These are phyloP conservation scores for Fusarium siculi DNA, from an alignment of 2,329 filamentous ascomycete species.

Conservation along the genomic window DNA sequence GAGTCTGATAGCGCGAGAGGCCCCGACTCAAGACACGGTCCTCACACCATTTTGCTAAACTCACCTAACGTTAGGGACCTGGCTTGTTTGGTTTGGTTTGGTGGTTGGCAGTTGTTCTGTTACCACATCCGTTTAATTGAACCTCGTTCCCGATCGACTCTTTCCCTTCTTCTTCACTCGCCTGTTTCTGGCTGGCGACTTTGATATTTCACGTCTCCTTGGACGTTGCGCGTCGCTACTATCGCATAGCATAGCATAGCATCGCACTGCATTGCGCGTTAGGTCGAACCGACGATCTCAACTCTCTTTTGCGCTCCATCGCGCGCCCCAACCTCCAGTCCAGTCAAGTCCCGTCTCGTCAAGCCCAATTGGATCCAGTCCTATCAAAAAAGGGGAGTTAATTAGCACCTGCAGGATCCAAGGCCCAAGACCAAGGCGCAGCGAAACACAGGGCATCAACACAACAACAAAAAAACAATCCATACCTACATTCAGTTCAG, in stretches of 20 bases:
- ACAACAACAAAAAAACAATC: conserved; percentile 36
- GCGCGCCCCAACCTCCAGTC: conserved; percentile 28
- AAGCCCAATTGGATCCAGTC: conserved; percentile 17
- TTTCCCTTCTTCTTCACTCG: conserved; percentile 26
- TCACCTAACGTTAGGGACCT: conserved; percentile 2
- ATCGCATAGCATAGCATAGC: conserved; percentile 14
- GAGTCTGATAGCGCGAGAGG: conserved; percentile 34
- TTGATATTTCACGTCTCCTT: conserved; percentile 11
- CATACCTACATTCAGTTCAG: conserved; percentile 21
- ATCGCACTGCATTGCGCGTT: conserved; percentile 17
- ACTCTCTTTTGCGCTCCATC: conserved; percentile 12
- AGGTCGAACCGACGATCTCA: conserved; percentile 13
- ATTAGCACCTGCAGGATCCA: conserved; percentile 41
- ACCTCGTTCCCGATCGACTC: conserved; percentile 16
- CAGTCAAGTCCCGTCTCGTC: conserved; percentile 15
- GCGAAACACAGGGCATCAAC: conserved; percentile 8
- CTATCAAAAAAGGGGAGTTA: conserved; percentile 37
- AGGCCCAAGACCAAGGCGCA: conserved; percentile 22
- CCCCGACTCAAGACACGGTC: conserved; percentile 42
- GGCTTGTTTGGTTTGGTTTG: conserved; percentile 2
- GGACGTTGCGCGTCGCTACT: conserved; percentile 17
- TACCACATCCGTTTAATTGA: conserved; percentile 29
- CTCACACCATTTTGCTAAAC: conserved; percentile 36
- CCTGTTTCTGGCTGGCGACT: conserved; percentile 34
- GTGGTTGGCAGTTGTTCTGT: neutral